These are phyloP conservation scores for Gossypium thurberi DNA, from an alignment of 345 rosid genomes.

Conservation along the genomic window DNA sequence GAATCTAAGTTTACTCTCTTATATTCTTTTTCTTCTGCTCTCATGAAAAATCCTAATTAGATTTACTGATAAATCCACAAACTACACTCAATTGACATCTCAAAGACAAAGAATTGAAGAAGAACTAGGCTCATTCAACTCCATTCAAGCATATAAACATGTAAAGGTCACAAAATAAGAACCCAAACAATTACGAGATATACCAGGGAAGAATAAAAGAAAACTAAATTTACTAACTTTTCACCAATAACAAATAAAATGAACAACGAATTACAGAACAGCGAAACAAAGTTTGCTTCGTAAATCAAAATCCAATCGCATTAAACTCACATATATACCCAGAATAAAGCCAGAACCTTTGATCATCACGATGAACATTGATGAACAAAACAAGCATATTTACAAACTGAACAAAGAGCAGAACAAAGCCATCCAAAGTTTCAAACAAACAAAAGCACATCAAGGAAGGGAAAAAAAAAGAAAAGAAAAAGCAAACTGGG, in stretches of 20 bases:
- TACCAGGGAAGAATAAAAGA: not conserved
- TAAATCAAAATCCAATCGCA: not conserved
- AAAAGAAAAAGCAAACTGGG: not conserved
- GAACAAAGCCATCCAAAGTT: not conserved
- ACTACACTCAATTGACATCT: not conserved
- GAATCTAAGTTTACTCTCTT: constrained; percentile 1
- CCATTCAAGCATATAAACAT: not conserved
- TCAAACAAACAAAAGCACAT: not conserved
- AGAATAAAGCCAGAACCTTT: not conserved
- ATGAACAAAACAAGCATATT: not conserved
- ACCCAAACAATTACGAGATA: not conserved
- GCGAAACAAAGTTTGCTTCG: not conserved
- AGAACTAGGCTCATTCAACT: not conserved
- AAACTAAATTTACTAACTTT: not conserved
- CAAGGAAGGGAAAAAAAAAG: not conserved
- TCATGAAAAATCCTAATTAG: not conserved
- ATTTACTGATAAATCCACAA: not conserved
- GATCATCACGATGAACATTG: not conserved
- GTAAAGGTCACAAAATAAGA: not conserved
- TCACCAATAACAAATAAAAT: not conserved
- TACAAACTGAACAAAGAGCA: not conserved
- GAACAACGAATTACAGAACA: not conserved
- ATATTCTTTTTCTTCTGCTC: not conserved
- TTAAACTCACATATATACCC: not conserved
- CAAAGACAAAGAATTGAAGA: not conserved